phyloP scores from a whole-genome alignment of 805 yeast species.

The Candida chauliodis region DNA sequence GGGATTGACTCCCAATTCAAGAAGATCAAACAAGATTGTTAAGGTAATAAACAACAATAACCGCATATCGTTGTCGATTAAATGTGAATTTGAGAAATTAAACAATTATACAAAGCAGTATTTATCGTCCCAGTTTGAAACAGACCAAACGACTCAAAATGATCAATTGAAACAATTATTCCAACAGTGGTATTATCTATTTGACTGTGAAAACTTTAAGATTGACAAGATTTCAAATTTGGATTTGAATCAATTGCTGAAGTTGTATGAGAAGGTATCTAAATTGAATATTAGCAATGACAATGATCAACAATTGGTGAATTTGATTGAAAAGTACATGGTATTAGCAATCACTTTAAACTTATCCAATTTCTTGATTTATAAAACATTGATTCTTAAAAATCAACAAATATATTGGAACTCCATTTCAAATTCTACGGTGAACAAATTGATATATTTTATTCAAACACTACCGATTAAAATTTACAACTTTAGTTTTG shows the following conservation, averaged over 20 bases:
- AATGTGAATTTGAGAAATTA: conserved; percentile 18
- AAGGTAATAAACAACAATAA: conserved; percentile 27
- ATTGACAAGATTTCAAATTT: conserved; percentile 12
- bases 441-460: conserved; percentile 27
- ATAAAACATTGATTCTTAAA: conserved; percentile 30
- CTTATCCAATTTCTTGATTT: conserved; percentile 31
- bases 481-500: conserved; percentile 14
- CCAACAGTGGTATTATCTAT: conserved; percentile 20
- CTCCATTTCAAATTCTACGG: conserved; percentile 20
- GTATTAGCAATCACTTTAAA: conserved; percentile 21
- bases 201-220: conserved; percentile 19
- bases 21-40: conserved; percentile 11
- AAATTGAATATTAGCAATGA: conserved; percentile 3
- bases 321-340: conserved; percentile 22
- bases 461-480: conserved; percentile 34
- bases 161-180: conserved; percentile 17
- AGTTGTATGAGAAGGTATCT: conserved; percentile 10
- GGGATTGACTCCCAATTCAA: conserved; percentile 9
- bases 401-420: conserved; percentile 36
- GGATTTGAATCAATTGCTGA: conserved; percentile 10
- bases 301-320: conserved; percentile 7
- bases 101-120: conserved; percentile 20
- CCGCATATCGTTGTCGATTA: conserved; percentile 24
- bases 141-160: neutral
- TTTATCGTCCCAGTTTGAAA: conserved; percentile 17